Evolutionary conservation across 2,329 filamentous ascomycete species (phyloP), one percentile per base, ranked within the genome.

Genomic region (Aureobasidium sp.): DNA sequence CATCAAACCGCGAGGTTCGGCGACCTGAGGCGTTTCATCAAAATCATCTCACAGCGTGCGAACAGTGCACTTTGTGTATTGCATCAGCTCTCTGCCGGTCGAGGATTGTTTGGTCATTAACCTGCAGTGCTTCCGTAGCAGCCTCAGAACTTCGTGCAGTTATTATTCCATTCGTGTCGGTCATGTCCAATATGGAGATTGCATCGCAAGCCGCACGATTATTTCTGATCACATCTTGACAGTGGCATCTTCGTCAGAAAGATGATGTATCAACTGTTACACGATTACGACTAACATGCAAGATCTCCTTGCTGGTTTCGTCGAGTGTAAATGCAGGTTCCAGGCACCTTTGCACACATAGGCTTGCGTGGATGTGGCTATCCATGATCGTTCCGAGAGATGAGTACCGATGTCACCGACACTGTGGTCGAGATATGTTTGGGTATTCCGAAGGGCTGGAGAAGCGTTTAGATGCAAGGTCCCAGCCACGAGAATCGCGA

Each of bases 211-310:
- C 4, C 24, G 14, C 16, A 21, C 16, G 17, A 50, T 19, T 16
- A 50, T 39, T 30, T 24, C 39, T 11, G 11, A 10, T 8, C 6
- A 17, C 14, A 7, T 12, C 7, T 16, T 6, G 19, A 40, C 14
- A 27, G 45, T 49, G 25, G 25, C 37, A 41, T 25, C 7, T 21
- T 24, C 32, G 25, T 51, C 35, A 48, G 22, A 19, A 35, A 27
- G 14, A 25, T 34, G 48, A 51, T 37, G 16, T 40, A 37, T 51
- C 48, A 34, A 51, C 27, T 2, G 48, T 51, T 51, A 51, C 48
- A 51, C 48, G 32, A 34, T 10, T 17, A 6, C 3, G 10, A 34
- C 16, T 25, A 25, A 7, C n/a, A 25, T 21, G 32, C 14, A 19
- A 32, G 37, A 21, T 17, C 25, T 41, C 12, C 21, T 17, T 51